Evolutionary conservation across 257 asterid genomes (phyloP).

Genomic region (Solanum chilense): DNA sequence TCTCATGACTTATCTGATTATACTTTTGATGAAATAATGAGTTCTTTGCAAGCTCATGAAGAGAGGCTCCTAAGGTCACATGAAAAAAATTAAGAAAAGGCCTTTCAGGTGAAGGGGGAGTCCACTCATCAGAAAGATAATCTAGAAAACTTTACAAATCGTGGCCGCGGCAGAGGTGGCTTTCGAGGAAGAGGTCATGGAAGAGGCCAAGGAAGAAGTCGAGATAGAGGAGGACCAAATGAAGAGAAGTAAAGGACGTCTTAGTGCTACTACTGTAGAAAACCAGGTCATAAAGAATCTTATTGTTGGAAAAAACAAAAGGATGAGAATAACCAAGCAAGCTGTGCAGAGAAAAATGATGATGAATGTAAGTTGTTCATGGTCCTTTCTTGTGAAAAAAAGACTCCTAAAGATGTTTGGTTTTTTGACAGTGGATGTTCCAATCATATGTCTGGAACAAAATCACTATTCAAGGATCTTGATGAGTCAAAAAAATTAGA

Average conservation of each 20-base stretch:
- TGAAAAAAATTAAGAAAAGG: too few species aligned
- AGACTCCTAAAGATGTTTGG: neutral
- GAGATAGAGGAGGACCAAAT: neutral
- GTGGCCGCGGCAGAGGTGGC: neutral
- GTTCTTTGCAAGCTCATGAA: neutral
- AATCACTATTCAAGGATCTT: neutral
- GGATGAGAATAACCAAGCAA: neutral
- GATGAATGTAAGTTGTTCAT: neutral
- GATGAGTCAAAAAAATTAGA: neutral
- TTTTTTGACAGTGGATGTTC: neutral
- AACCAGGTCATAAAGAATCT: neutral
- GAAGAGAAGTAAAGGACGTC: neutral
- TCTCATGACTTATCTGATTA: neutral
- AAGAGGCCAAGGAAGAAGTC: neutral
- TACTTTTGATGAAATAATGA: slow-evolving; percentile 2
- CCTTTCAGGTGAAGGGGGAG: neutral
- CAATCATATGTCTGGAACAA: neutral
- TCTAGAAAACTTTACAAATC: neutral
- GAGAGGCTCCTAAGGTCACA: neutral
- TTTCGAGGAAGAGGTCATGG: neutral
- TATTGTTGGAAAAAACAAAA: neutral
- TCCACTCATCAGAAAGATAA: neutral
- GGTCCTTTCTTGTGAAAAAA: neutral
- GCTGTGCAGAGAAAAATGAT: neutral
- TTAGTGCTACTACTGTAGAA: neutral